A percentile compares a stretch with the other conserved stretches of the same genome.
Evolutionary conservation across 768 basidiomycete genomes (phyloP).

Genomic region (Obba rivulosa): DNA sequence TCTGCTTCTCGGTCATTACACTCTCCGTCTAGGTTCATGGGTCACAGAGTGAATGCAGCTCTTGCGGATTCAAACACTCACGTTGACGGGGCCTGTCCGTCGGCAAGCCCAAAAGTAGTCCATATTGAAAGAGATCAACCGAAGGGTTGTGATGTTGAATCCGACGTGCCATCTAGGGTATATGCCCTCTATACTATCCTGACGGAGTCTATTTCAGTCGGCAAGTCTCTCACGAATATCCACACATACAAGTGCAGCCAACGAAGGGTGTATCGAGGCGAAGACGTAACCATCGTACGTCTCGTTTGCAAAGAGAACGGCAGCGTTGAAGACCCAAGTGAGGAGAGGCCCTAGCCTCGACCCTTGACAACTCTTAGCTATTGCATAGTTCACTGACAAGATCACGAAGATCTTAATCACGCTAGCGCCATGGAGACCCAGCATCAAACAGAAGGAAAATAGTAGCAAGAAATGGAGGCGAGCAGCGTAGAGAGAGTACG

Average conservation of each 20-base stretch:
- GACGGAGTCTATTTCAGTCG: neutral
- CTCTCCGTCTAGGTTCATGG: constrained; percentile 23
- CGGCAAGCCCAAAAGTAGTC: constrained; percentile 85
- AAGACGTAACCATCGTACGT: constrained; percentile 69
- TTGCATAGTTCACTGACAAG: constrained; percentile 60
- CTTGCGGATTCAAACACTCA: constrained; percentile 24
- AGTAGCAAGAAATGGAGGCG: constrained; percentile 43
- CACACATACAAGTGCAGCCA: constrained; percentile 57
- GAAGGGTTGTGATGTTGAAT: constrained; percentile 96
- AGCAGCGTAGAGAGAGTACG: constrained; percentile 19
- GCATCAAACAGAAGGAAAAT: constrained; percentile 54
- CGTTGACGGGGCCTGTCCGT: constrained; percentile 34
- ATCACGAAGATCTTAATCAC: constrained; percentile 73
- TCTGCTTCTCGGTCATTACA: constrained; percentile 50
- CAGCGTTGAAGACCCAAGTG: constrained; percentile 77
- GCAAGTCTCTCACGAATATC: neutral
- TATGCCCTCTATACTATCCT: constrained; percentile 69
- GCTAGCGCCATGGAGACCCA: constrained; percentile 80
- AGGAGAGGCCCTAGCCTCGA: constrained; percentile 43
- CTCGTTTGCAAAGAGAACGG: constrained; percentile 75
- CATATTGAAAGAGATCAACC: constrained; percentile 89
- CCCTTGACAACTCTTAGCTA: constrained; percentile 43
- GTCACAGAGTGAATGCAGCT: neutral
- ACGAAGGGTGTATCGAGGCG: constrained; percentile 43
- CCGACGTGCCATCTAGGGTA: constrained; percentile 90